phyloP scores from a whole-genome alignment of 352 stramenopile species.

The Globisporangium apiculatum region DNA sequence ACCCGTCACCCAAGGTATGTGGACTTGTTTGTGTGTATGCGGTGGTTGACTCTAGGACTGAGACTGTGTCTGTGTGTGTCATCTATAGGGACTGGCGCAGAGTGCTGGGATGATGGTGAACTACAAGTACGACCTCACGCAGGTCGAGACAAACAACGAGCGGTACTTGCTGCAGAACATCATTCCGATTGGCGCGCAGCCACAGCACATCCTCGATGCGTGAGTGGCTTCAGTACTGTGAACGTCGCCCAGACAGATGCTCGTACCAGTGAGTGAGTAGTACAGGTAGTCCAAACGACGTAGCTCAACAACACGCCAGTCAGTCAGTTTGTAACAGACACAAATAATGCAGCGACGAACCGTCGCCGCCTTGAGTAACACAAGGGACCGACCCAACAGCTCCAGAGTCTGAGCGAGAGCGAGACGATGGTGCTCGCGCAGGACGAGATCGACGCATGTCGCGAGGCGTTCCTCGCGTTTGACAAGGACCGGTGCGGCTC shows the following conservation, averaged over 20 bases:
- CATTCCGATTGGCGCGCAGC: constrained; percentile 68
- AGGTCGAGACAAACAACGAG: constrained; percentile 78
- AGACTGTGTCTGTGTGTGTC: not conserved
- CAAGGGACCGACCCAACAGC: too few species aligned
- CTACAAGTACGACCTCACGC: constrained; percentile 79
- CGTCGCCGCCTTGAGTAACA: too few species aligned
- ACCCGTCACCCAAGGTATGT: constrained; percentile 66
- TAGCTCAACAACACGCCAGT: too few species aligned
- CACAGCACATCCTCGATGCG: constrained; percentile 35
- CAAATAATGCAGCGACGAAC: too few species aligned
- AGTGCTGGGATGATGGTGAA: constrained; percentile 83
- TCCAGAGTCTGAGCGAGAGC: not conserved
- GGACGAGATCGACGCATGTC: constrained; percentile 95
- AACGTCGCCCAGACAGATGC: too few species aligned
- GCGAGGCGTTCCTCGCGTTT: constrained; percentile 96
- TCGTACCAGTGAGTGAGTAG: too few species aligned
- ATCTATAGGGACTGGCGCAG: constrained; percentile 46
- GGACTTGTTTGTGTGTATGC: too few species aligned
- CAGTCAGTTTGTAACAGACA: too few species aligned
- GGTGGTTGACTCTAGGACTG: not conserved
- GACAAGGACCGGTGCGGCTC: constrained; percentile 88
- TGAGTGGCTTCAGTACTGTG: too few species aligned
- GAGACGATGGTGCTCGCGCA: constrained; percentile 83
- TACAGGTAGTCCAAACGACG: too few species aligned
- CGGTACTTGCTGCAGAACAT: constrained; percentile 75